These are phyloP conservation scores for Coniferiporia weirii DNA, from an alignment of 1,284 basidiomycete genomes.

Conservation along the genomic window DNA sequence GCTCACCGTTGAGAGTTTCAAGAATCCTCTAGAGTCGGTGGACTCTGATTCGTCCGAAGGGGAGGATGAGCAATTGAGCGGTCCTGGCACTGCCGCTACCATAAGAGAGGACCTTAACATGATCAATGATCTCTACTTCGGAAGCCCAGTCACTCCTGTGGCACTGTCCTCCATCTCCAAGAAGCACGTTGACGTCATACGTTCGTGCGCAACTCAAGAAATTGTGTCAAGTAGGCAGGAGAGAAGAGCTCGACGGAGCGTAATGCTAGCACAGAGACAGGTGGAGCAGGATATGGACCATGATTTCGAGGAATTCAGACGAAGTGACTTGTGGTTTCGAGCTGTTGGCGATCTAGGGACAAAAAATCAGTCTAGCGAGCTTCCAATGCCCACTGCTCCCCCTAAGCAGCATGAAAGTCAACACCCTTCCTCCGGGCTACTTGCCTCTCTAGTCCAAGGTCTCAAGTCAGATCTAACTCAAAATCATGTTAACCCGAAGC, in stretches of 20 bases:
- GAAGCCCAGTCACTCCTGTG: conserved; percentile 50
- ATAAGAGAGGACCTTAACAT: conserved; percentile 82
- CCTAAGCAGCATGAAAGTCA: not conserved
- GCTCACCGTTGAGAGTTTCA: conserved; percentile 95
- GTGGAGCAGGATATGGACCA: conserved; percentile 87
- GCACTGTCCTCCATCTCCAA: conserved; percentile 61
- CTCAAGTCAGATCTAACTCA: conserved; percentile 11
- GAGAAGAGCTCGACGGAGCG: conserved; percentile 63
- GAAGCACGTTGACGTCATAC: conserved; percentile 65
- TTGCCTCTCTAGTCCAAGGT: conserved; percentile 17
- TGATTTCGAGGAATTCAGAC: conserved; percentile 84
- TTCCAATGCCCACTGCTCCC: not conserved
- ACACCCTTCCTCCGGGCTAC: conserved; percentile 8
- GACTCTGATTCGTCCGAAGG: conserved; percentile 67
- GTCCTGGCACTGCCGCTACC: conserved; percentile 52
- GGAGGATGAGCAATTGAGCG: conserved; percentile 61
- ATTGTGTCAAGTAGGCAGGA: conserved; percentile 44
- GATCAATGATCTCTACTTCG: conserved; percentile 84
- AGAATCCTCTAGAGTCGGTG: conserved; percentile 86
- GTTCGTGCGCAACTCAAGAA: conserved; percentile 55
- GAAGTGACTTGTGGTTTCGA: conserved; percentile 87
- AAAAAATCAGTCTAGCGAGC: not conserved
- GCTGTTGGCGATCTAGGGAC: conserved; percentile 69
- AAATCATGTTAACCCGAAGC: not conserved
- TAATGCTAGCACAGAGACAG: conserved; percentile 81